These are phyloP conservation scores for Ophiognomonia clavigignenti-juglandacearum DNA, from an alignment of 2,329 filamentous ascomycete genomes.

Conservation along the genomic window DNA sequence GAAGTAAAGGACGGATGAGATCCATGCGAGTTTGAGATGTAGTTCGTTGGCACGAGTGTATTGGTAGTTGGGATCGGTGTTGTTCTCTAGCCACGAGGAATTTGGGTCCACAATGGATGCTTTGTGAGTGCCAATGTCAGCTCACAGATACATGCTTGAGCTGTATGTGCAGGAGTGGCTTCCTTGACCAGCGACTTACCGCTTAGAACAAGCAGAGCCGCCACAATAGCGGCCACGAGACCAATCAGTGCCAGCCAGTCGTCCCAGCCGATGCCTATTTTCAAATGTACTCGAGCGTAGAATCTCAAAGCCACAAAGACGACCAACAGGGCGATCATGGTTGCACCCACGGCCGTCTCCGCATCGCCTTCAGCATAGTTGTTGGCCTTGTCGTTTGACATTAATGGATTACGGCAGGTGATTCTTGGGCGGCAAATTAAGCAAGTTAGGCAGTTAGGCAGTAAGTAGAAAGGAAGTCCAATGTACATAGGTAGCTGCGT, in stretches of 20 bases:
- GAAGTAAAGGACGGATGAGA: slow-evolving; percentile 26
- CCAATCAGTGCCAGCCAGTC: slow-evolving; percentile 6
- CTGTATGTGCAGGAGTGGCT: not conserved
- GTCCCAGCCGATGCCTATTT: slow-evolving; percentile 6
- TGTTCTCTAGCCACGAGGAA: slow-evolving; percentile 4
- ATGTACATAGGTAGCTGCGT: no score
- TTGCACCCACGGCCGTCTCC: slow-evolving; percentile 2
- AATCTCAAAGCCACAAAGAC: slow-evolving; percentile 2
- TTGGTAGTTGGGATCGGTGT: slow-evolving; percentile 6
- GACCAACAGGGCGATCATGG: slow-evolving; percentile 4
- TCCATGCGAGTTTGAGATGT: slow-evolving; percentile 17
- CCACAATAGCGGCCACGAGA: not conserved
- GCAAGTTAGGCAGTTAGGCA: no score
- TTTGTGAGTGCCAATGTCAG: not conserved
- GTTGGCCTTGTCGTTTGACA: no score
- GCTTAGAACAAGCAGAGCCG: slow-evolving; percentile 9
- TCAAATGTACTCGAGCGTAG: not conserved
- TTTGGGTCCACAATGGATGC: slow-evolving; percentile 5
- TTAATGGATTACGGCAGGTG: no score
- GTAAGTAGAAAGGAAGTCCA: no score
- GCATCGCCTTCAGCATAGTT: not conserved
- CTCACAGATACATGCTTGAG: not conserved
- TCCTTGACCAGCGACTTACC: not conserved
- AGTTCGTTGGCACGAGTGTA: slow-evolving; percentile 11
- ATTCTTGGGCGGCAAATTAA: no score